Conservation (phyloP, 2,329 filamentous ascomycete genomes). For the Fusarium ambrosium region DNA sequence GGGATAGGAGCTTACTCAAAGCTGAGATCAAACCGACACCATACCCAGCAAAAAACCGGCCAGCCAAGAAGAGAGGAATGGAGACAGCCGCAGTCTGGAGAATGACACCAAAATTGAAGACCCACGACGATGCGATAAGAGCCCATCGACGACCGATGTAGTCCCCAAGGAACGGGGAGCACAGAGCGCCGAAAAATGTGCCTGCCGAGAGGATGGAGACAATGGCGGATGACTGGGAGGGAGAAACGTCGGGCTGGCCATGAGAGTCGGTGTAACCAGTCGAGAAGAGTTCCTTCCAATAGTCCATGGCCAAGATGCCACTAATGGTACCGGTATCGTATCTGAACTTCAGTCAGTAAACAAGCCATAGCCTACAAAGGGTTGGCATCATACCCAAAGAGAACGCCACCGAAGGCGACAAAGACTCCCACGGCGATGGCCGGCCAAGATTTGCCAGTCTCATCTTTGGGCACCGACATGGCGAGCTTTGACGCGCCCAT, state of each 20-base stretch:
- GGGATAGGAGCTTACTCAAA: not conserved
- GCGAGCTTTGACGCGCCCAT: not conserved
- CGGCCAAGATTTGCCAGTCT: constrained; percentile 70
- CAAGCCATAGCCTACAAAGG: not conserved
- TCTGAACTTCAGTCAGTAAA: not conserved
- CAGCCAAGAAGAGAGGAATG: constrained; percentile 76
- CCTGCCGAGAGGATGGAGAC: constrained; percentile 83
- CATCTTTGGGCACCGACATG: constrained; percentile 31
- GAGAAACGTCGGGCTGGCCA: constrained; percentile 53
- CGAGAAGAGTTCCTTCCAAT: constrained; percentile 58
- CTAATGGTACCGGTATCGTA: constrained; percentile 53
- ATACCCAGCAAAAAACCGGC: constrained; percentile 76
- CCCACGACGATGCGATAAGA: constrained; percentile 70
- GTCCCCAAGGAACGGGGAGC: constrained; percentile 72
- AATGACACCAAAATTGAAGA: constrained; percentile 76
- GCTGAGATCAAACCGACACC: constrained; percentile 61
- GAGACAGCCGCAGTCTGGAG: constrained; percentile 73
- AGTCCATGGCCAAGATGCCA: constrained; percentile 57
- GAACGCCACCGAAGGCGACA: constrained; percentile 24
- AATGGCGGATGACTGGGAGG: constrained; percentile 71
- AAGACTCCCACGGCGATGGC: constrained; percentile 71
- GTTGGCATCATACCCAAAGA: constrained; percentile 14
- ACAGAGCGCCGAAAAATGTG: constrained; percentile 80
- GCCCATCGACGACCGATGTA: constrained; percentile 73
- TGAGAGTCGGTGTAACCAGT: constrained; percentile 42